phyloP scores from a whole-genome alignment of 805 yeast species.

The Clavispora phyllophila region DNA sequence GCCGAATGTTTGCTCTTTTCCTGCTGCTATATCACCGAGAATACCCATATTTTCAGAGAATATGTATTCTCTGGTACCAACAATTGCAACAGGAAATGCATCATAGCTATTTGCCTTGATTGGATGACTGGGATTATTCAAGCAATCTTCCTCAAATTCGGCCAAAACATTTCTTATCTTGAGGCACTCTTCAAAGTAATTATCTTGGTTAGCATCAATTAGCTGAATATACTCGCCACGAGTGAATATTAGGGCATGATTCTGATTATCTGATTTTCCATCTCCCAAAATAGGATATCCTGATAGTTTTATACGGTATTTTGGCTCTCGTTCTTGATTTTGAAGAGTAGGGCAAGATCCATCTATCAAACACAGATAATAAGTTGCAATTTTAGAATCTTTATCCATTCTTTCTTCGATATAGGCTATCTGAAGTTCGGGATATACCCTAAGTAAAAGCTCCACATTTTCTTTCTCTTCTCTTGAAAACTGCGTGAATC shows the following conservation, averaged over 20 bases:
- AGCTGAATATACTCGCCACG: constrained; percentile 83
- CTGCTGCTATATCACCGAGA: constrained; percentile 86
- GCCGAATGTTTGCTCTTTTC: constrained; percentile 87
- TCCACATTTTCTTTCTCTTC: constrained; percentile 80
- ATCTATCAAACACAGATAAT: constrained; percentile 73
- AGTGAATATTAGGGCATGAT: constrained; percentile 72
- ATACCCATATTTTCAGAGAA: constrained; percentile 84
- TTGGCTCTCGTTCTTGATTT: constrained; percentile 57
- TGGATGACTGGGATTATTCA: not conserved
- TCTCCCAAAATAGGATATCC: constrained; percentile 86
- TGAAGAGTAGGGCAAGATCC: constrained; percentile 65
- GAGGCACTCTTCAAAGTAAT: constrained; percentile 79
- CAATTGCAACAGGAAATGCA: constrained; percentile 66
- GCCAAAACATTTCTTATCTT: constrained; percentile 78
- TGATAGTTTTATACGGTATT: constrained; percentile 70
- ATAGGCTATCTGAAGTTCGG: constrained; percentile 85
- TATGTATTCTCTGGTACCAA: constrained; percentile 84
- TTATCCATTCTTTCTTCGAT: constrained; percentile 82
- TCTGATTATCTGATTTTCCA: constrained; percentile 85
- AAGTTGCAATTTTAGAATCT: constrained; percentile 59
- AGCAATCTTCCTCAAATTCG: constrained; percentile 62
- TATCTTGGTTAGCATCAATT: constrained; percentile 85
- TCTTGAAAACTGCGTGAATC: constrained; percentile 63
- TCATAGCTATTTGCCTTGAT: not conserved
- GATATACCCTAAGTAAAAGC: constrained; percentile 75